Evolutionary conservation across 2,329 filamentous ascomycete genomes (phyloP).

Genomic region (Penicillium frequentans): DNA sequence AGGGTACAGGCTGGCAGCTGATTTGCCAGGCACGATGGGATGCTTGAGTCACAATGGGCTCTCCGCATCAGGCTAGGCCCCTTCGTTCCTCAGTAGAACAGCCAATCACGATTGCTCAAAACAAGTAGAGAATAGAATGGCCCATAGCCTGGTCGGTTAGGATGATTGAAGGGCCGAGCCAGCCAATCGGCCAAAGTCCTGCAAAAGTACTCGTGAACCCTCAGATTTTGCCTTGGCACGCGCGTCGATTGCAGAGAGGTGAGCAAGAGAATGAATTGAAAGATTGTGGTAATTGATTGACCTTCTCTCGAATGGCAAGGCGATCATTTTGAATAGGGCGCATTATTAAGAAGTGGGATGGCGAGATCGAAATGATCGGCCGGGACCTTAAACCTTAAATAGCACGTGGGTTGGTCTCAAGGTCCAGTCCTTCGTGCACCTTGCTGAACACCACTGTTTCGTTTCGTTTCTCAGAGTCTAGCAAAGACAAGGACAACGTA

Average conservation of each 20-base stretch:
- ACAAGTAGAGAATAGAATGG: no score
- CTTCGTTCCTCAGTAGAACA: no score
- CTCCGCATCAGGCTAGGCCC: no score
- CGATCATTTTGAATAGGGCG: neutral
- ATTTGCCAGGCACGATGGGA: neutral
- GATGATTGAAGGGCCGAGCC: no score
- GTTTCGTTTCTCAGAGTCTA: neutral
- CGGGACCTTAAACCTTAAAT: neutral
- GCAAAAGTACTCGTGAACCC: neutral
- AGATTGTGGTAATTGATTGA: neutral
- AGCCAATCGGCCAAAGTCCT: no score
- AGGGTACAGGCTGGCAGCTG: neutral
- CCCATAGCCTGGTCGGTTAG: no score
- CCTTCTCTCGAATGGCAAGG: neutral
- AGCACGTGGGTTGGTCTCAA: neutral
- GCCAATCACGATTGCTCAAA: no score
- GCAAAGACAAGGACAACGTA: neutral
- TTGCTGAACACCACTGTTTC: neutral
- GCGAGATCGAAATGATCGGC: neutral
- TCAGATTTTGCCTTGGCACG: neutral
- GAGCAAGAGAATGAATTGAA: neutral
- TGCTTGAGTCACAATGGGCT: neutral
- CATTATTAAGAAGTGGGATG: neutral
- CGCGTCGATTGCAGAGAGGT: neutral
- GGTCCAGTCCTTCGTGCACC: neutral